Base-by-base conservation (phyloP, 129 eudicot genomes). In the Smallanthus sonchifolius region DNA sequence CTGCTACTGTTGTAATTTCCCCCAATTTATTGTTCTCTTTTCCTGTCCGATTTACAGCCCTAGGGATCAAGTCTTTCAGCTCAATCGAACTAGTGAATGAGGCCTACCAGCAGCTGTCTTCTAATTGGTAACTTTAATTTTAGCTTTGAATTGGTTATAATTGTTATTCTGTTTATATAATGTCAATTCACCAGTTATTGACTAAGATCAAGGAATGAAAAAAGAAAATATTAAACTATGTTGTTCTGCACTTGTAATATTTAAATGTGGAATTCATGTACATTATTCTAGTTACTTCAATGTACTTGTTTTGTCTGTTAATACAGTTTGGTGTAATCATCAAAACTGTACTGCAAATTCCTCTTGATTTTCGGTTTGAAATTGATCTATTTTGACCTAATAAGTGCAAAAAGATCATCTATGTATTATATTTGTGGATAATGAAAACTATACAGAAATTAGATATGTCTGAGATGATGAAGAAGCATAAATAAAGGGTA, bases 51-150 rank as follows among this genome's bases (percentile, higher is more conserved):
- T 61, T 52, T 70, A 20, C 84, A 94, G 98, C 70, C 67, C 75
- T 94, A 59, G 89, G 93, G 71, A 86, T 94, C 69, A 71, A 68
- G 35, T 32, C 70, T 70, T 74, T 75, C 44, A 77, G 91, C n/a
- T 75, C 91, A 0, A 62, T 85, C 40, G 90, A 94, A 55, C 70
- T 88, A 86, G 93, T 90, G 20, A 78, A 78, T 4, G 84, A 77
- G 24, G 96, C 98, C 0, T 88, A 90, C 66, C 79, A 82, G 40
- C 75, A 83, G 28, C 74, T 94, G 37, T 80, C 57, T n/a, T 79
- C 92, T 16, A 60, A 82, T 36, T 85, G 93, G 98, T 94, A 84
- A 36, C 32, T 73, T 65, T 51, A 4, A 8, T 28, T 55, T 20
- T 30, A 2, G 30, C 13, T 7, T 64, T 40, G 57, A 36, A 19